These are phyloP conservation scores for Coemansia sp. DNA, from an alignment of 192 early-diverging fungal species.

Conservation along the genomic window DNA sequence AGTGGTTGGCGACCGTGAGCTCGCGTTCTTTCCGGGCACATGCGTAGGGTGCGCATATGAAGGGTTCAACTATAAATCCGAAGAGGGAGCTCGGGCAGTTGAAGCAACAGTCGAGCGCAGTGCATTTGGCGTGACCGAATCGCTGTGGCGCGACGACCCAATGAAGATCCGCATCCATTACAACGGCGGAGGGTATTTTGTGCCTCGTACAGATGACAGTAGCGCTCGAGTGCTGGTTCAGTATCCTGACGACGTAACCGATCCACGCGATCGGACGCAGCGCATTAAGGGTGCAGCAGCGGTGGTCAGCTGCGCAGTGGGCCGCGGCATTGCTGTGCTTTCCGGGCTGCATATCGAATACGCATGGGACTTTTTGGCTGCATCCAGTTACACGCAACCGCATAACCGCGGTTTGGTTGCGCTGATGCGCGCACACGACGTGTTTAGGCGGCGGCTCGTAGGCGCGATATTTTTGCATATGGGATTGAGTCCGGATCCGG, in stretches of 20 bases:
- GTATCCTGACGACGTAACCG: conserved; percentile 46
- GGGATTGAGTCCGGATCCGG: conserved; percentile 64
- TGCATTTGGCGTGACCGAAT: conserved; percentile 21
- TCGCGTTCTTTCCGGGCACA: conserved; percentile 68
- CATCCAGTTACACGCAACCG: conserved; percentile 52
- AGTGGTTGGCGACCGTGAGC: conserved; percentile 72
- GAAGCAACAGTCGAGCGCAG: conserved; percentile 45
- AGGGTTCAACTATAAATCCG: conserved; percentile 84
- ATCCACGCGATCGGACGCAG: conserved; percentile 31
- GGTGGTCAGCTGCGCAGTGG: conserved; percentile 67
- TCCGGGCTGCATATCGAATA: conserved; percentile 86
- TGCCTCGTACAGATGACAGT: conserved; percentile 21
- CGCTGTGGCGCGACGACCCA: conserved; percentile 48
- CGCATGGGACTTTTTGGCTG: conserved; percentile 58
- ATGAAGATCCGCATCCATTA: conserved; percentile 58
- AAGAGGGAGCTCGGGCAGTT: conserved; percentile 70
- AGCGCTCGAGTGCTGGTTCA: conserved; percentile 35
- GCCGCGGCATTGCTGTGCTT: conserved; percentile 68
- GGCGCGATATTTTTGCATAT: conserved; percentile 59
- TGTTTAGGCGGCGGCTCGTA: conserved; percentile 57
- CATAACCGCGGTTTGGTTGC: conserved; percentile 55
- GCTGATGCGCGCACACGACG: conserved; percentile 52
- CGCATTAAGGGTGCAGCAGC: conserved; percentile 52
- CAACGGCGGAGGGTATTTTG: conserved; percentile 75
- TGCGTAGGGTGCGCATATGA: conserved; percentile 73